Base-by-base conservation (phyloP, 23 red algal species). In the Gracilaria gracilis region DNA sequence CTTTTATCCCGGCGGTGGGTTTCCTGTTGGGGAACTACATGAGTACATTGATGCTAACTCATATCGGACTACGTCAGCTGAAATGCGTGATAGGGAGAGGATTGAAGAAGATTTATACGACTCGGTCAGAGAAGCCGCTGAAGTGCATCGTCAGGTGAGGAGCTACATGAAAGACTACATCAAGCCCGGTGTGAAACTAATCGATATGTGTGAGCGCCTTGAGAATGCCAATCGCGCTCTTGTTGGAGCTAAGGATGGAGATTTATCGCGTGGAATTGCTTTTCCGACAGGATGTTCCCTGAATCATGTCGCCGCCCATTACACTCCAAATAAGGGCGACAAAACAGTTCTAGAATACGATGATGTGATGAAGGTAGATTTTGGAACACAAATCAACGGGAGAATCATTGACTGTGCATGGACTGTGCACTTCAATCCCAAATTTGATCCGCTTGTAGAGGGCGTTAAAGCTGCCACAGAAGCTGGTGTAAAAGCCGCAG, bases 281-380 rank as follows among this genome's bases (percentile, higher is more conserved):
- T 99, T 99, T 44, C 97, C 97, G 19, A 99, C 97, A 20, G 97
- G 97, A 23, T 99, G 97, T 80, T 99, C 97, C 27, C 73, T 99
- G 51, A 99, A 99, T 89, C 97, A 99, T 75, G 94, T 99, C 29
- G 97, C 97, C 19, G 97, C 97, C 0, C 97, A 99, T 84, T 99
- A 96, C 57, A 96, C 97, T 57, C 97, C 97, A n/a, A 99, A 99
- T 88, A 87, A 87, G 9, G 97, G 97, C 20, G 97, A 99, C 49
- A 88, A 96, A 2, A 99, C 97, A 0, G 91, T 95, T n/a, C 78
- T 99, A 17, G 79, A 76, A 48, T 83, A 94, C 38, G 94, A 93
- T 34, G 97, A 99, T 92, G 97, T 99, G 34, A 96, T 99, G 97
- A 99, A 99, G 67, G 91, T 99, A 34, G 97, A 99, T 84, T 99